A percentile compares a stretch with the other conserved stretches of the same genome.
Evolutionary conservation across 2,329 filamentous ascomycete species (phyloP).

Genomic region (Ophiostoma novo-ulmi): DNA sequence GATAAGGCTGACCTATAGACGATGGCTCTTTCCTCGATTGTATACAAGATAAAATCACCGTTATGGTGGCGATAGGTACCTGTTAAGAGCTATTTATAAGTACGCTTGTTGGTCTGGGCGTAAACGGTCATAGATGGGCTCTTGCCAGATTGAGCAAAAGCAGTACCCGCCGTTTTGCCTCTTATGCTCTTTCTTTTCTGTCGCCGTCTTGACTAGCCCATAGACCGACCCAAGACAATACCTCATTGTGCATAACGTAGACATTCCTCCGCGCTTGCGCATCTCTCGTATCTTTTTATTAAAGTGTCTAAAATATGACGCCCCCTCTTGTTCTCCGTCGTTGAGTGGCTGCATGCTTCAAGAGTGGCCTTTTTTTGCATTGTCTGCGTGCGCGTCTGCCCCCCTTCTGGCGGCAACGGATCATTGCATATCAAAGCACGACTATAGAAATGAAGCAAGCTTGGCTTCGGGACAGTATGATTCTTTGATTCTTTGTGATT

Average conservation of each 20-base stretch:
- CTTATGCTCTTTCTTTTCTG: neutral
- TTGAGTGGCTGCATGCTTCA: constrained; percentile 8
- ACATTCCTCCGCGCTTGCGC: constrained; percentile 3
- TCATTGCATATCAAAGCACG: neutral
- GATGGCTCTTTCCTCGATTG: neutral
- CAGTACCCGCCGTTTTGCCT: constrained; percentile 3
- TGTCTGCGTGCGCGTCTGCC: constrained; percentile 7
- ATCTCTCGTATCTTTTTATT: neutral
- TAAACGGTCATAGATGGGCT: neutral
- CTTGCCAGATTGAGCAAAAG: neutral
- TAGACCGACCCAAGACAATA: neutral
- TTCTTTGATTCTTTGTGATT: neutral
- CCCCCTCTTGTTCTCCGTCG: constrained; percentile 6
- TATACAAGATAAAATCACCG: neutral
- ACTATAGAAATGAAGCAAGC: neutral
- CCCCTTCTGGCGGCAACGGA: neutral
- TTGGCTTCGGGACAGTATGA: neutral
- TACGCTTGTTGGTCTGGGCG: neutral
- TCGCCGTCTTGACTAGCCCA: neutral
- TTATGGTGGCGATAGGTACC: neutral
- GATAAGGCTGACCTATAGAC: neutral
- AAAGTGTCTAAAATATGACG: neutral
- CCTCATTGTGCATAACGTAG: neutral
- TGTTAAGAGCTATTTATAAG: neutral
- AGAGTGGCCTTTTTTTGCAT: constrained; percentile 5